A percentile compares a stretch with the other conserved stretches of the same genome.
Evolutionary conservation across 805 yeast species (phyloP).

Genomic region (Schwanniomyces vanrijiae): DNA sequence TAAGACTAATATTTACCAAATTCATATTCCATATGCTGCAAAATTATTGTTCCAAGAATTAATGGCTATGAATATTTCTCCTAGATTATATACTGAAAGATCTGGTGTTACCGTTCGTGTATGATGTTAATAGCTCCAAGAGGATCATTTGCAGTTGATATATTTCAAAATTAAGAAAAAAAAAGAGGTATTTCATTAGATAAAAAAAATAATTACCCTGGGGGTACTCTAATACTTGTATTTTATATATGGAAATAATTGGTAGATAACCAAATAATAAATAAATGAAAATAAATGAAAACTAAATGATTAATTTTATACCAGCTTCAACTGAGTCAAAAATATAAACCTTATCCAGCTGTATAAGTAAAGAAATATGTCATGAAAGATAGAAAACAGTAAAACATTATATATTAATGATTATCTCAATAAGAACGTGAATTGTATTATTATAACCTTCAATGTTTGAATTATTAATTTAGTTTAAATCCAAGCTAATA

Average conservation of each 20-base stretch:
- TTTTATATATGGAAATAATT: slow-evolving; percentile 4
- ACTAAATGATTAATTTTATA: neutral
- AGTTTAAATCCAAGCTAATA: too few species aligned
- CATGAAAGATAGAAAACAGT: too few species aligned
- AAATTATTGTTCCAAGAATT: slow-evolving; percentile 96
- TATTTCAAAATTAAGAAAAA: neutral
- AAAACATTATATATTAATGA: too few species aligned
- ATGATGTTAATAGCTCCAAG: slow-evolving; percentile 6
- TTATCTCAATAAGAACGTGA: too few species aligned
- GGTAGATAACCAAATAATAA: neutral
- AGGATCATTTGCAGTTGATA: neutral
- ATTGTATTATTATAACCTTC: too few species aligned
- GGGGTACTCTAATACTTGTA: slow-evolving; percentile 14
- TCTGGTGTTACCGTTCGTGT: slow-evolving; percentile 53
- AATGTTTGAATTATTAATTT: too few species aligned
- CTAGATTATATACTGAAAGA: slow-evolving; percentile 93
- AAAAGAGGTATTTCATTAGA: slow-evolving; percentile 1
- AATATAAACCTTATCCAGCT: too few species aligned
- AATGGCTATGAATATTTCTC: slow-evolving; percentile 99
- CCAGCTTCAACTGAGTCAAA: too few species aligned
- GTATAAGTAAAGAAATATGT: too few species aligned
- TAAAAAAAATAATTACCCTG: slow-evolving; percentile 10
- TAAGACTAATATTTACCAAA: slow-evolving; percentile 96
- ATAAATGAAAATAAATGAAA: neutral
- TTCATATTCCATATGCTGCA: slow-evolving; percentile 98